These are phyloP conservation scores for Talaromyces sp. DNA, from an alignment of 2,329 filamentous ascomycete genomes.

Conservation along the genomic window DNA sequence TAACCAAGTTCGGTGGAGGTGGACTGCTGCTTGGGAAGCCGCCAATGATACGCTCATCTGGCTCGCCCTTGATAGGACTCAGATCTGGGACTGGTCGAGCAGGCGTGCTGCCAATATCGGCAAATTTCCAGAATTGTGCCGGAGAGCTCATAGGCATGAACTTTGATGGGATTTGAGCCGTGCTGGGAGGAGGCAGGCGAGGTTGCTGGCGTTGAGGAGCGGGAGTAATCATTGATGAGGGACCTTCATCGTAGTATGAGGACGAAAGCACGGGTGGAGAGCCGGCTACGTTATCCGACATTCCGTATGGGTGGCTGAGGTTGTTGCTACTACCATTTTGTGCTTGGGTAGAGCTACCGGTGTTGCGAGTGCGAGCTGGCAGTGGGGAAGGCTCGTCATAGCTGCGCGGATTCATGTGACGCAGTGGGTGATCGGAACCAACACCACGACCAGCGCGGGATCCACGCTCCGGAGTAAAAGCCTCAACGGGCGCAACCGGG, in stretches of 20 bases:
- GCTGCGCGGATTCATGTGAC: constrained; percentile 37
- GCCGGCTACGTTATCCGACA: constrained; percentile 43
- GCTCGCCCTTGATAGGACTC: constrained; percentile 50
- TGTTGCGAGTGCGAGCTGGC: constrained; percentile 37
- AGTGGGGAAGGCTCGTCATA: constrained; percentile 49
- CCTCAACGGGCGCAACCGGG: constrained; percentile 46
- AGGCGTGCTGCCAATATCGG: constrained; percentile 51
- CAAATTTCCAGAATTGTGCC: constrained; percentile 55
- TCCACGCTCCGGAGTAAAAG: constrained; percentile 52
- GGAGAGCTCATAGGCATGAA: constrained; percentile 57
- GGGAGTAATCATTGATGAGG: constrained; percentile 52
- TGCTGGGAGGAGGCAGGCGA: constrained; percentile 52
- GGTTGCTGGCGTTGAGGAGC: constrained; percentile 53
- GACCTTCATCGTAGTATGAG: constrained; percentile 52
- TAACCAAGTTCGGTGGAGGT: constrained; percentile 48
- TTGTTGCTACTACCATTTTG: constrained; percentile 28
- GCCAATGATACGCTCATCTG: constrained; percentile 37
- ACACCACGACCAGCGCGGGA: constrained; percentile 39
- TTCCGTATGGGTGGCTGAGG: constrained; percentile 39
- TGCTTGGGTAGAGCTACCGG: constrained; percentile 23
- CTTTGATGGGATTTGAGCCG: constrained; percentile 52
- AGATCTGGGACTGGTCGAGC: constrained; percentile 47
- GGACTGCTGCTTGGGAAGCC: constrained; percentile 52
- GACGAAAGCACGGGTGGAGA: constrained; percentile 54
- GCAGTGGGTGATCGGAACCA: constrained; percentile 32